Percentiles rank a stretch among this genome's conserved stretches.
Conservation (phyloP, 2,329 filamentous ascomycete species). For the Diplodia corticola region DNA sequence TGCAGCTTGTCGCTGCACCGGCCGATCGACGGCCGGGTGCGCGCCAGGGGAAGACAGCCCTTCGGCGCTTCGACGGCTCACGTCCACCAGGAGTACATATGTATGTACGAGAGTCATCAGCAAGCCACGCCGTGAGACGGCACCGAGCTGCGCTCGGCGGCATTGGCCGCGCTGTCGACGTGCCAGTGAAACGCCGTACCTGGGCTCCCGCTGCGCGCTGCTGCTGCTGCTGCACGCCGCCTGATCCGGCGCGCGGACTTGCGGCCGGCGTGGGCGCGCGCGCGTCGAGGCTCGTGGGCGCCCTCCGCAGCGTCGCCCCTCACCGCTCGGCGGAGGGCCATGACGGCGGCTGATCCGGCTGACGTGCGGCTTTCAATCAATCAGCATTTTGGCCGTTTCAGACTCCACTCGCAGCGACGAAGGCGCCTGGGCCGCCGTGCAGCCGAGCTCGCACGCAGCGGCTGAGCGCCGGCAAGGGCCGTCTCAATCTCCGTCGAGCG, state of each 20-base stretch:
- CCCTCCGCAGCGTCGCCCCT: not conserved
- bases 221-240: slow-evolving; percentile 1
- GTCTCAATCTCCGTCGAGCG: slow-evolving; percentile 18
- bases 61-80: slow-evolving; percentile 21
- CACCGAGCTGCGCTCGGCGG: not conserved
- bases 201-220: not conserved
- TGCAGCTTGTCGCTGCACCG: not conserved
- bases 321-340: slow-evolving; percentile 15
- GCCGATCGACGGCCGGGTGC: slow-evolving; percentile 9
- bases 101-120: slow-evolving; percentile 16
- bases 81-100: slow-evolving; percentile 11
- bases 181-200: slow-evolving; percentile 21
- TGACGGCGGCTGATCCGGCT: slow-evolving; percentile 22
- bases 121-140: slow-evolving; percentile 13
- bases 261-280: not conserved
- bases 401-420: slow-evolving; percentile 10
- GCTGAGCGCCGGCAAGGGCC: slow-evolving; percentile 9
- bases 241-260: slow-evolving; percentile 14
- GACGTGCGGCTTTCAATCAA: slow-evolving; percentile 12
- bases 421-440: slow-evolving; percentile 4
- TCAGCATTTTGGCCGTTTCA: slow-evolving; percentile 23
- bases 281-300: not conserved
- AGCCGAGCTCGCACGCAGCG: slow-evolving; percentile 6
- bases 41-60: slow-evolving; percentile 3
- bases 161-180: slow-evolving; percentile 11